Percentiles rank a stretch among this genome's conserved stretches.
Conservation (phyloP, 2,329 filamentous ascomycete species). For the Aspergillus eucalypticola region DNA sequence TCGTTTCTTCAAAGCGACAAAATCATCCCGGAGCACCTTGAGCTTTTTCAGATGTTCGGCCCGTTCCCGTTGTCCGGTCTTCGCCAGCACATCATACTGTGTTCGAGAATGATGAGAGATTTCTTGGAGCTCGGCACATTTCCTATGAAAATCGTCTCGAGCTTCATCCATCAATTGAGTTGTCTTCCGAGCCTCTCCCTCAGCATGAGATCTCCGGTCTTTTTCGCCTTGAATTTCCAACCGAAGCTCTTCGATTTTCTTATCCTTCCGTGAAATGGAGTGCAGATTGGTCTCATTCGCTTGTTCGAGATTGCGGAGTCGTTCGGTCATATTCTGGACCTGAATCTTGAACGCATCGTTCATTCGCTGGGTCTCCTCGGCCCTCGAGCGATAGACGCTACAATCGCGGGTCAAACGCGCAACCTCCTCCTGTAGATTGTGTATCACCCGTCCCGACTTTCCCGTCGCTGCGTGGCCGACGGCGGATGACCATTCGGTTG, state of each 20-base stretch:
- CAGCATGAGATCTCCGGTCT: slow-evolving; percentile 41
- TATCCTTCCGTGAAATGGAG: slow-evolving; percentile 50
- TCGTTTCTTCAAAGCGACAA: slow-evolving; percentile 36
- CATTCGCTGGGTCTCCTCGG: slow-evolving; percentile 49
- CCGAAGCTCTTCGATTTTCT: slow-evolving; percentile 50
- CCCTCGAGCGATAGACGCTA: slow-evolving; percentile 45
- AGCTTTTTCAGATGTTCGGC: slow-evolving; percentile 42
- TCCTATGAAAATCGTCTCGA: slow-evolving; percentile 43
- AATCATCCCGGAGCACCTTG: slow-evolving; percentile 38
- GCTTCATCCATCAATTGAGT: slow-evolving; percentile 43
- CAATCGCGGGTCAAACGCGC: slow-evolving; percentile 51
- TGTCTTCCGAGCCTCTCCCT: slow-evolving; percentile 40
- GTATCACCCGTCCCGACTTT: slow-evolving; percentile 54
- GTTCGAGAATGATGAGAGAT: slow-evolving; percentile 40
- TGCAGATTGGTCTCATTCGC: slow-evolving; percentile 50
- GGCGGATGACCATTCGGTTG: slow-evolving; percentile 51
- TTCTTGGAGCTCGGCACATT: slow-evolving; percentile 41
- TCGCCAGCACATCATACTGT: slow-evolving; percentile 48
- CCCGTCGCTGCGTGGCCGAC: slow-evolving; percentile 52
- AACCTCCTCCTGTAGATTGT: slow-evolving; percentile 53
- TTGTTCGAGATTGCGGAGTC: slow-evolving; percentile 48
- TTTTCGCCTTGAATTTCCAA: slow-evolving; percentile 46
- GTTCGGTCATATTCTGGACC: slow-evolving; percentile 47
- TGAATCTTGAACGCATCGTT: slow-evolving; percentile 50
- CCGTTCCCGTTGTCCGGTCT: slow-evolving; percentile 43